A percentile compares a stretch with the other conserved stretches of the same genome.
Evolutionary conservation across 2,329 filamentous ascomycete genomes (phyloP).

Genomic region (Fragosphaeria purpurea): DNA sequence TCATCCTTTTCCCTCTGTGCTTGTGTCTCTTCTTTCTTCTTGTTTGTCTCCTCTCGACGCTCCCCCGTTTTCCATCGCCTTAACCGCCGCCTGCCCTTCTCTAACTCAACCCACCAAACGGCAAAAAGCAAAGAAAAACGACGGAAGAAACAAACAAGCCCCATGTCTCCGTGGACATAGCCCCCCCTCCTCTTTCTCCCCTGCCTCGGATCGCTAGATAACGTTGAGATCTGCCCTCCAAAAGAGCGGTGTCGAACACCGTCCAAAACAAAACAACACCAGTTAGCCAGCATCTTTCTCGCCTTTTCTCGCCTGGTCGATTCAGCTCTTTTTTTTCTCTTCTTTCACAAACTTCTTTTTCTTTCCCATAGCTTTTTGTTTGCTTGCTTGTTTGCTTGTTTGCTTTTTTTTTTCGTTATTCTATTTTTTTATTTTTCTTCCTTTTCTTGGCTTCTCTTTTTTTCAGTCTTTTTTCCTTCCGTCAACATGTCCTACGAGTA

Average conservation of each 20-base stretch:
- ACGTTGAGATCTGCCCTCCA: conserved; percentile 8
- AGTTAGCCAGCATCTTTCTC: no score
- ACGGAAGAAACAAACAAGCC: not conserved
- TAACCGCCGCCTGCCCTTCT: not conserved
- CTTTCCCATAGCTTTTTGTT: not conserved
- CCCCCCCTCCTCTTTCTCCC: not conserved
- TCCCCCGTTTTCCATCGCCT: not conserved
- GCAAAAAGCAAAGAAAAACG: no score
- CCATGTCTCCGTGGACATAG: conserved; percentile 3
- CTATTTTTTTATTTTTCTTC: not conserved
- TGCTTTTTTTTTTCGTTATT: not conserved
- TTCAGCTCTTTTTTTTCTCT: not conserved
- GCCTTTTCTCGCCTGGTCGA: no score
- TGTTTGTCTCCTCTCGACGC: not conserved
- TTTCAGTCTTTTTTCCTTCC: not conserved
- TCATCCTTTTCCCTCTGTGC: not conserved
- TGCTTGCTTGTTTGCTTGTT: not conserved
- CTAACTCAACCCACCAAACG: not conserved
- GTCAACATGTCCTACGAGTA: conserved; percentile 11
- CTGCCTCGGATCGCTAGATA: conserved; percentile 1
- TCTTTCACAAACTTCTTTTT: not conserved
- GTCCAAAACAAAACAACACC: conserved; percentile 4
- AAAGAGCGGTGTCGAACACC: conserved; percentile 15
- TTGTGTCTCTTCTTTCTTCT: not conserved
- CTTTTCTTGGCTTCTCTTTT: not conserved